Evolutionary conservation across 1,139 yeast genomes (phyloP), one percentile per base, ranked within the genome.

Genomic region (Protomyces inouyei): DNA sequence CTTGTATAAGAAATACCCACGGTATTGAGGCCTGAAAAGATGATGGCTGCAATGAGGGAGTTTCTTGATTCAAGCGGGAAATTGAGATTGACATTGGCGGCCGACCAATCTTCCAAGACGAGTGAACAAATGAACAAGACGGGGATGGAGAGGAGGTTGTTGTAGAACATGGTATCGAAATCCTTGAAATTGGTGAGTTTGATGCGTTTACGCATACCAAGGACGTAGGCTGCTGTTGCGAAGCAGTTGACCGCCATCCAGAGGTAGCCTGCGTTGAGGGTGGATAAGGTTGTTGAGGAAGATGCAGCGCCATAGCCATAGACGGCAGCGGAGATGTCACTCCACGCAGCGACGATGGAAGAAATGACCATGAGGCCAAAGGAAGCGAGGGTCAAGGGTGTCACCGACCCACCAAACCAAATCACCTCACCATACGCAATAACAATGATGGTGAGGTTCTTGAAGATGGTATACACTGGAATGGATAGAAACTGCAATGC

Each of bases 1-100:
- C 98, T 90, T 77, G 97, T 90, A 83, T 95, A 93, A 56, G 98
- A 91, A 75, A 95, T 93, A 78, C 96, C 97, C 66, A 93, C 95
- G 40, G 98, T 87, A 53, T 96, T 87, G 70, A 88, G 83, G 76
- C 98, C 98, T 55, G 97, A 88, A 73, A 92, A 83, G 69, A 93
- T 73, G 96, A 95, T 92, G 71, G 96, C 91, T 57, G 81, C 69
- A 70, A 90, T 82, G 68, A 89, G 83, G 52, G 92, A 81, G 70
- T 79, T 77, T 76, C 92, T 83, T 72, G 83, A 80, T 64, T 79
- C 88, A 23, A 81, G 79, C 53, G 95, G 95, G 85, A 93, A 89
- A 82, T 92, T 93, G 66, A 73, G 74, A 45, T 81, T 81, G 65
- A 93, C 73, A 78, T 93, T 95, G 59, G 75, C 86, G 52, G 90